Evolutionary conservation across 345 rosid genomes (phyloP), one percentile per base, ranked within the genome.

Genomic region (Sonneratia alba): DNA sequence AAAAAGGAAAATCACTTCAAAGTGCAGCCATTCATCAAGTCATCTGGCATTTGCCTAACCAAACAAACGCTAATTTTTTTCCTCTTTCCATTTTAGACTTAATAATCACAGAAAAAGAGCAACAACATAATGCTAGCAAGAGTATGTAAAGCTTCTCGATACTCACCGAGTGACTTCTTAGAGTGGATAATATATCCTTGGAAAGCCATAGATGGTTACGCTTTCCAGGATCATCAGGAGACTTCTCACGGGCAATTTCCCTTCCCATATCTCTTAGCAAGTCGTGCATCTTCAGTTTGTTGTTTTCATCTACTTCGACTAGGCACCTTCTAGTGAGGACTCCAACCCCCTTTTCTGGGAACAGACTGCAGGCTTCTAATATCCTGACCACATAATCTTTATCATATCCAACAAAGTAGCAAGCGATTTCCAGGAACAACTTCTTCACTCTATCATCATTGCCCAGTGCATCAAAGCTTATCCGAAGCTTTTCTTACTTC

Each of bases 351-450:
- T 45, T 77, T 2, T 51, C 21, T 0, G 73, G 53, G 37, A 9
- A 15, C 8, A 67, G 69, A 3, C 24, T 51, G 55, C 69, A 69
- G 22, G 48, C 8, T 6, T 69, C 42, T 18, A 68, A 53, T 32
- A 72, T 37, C 42, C 53, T 6, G 2, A 11, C n/a, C 0, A 62
- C 72, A 4, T 36, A 19, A 6, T 62, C 22, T 36, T 36, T 53
- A 3, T n/a, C 55, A 45, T 22, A 9, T 3, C 72, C 72, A 6
- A 62, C 19, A n/a, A 71, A 76, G 57, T 71, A 65, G 61, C 75
- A 76, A 0, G 78, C 74, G 40, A 76, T 56, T 8, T 76, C 75
- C 2, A 76, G 72, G 59, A 76, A 76, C 6, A 76, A 36, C 57
- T 67, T 37, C 75, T 76, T 71, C 38, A 10, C 51, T 24, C 36